Base-by-base conservation (phyloP, 345 rosid genomes). In the Sisymbrium altissimum region DNA sequence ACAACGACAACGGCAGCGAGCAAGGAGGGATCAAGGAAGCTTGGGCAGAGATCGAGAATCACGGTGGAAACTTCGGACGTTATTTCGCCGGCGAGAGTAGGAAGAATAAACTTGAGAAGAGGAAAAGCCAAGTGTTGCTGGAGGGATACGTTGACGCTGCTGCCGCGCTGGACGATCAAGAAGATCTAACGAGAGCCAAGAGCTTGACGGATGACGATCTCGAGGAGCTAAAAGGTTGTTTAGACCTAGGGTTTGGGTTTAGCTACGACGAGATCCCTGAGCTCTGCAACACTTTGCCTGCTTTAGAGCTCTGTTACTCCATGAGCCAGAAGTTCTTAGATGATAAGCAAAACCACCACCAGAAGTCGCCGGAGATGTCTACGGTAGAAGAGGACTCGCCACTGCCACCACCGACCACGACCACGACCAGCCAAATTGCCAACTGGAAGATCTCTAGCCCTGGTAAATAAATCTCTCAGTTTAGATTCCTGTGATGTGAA, bases 381-480 rank as follows among this genome's bases (percentile, higher is more conserved):
- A 40, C 78, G 32, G 44, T 15, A 21, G 23, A 79, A 23, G 85
- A 81, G 0, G 87, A 44, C 44, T 61, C 79, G 14, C 25, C 50
- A 6, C 13, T 70, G 9, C 69, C 64, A 15, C 49, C n/a, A 23
- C 25, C 25, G 25, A 23, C 25, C 25, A 23, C 25, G 11, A 25
- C 84, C 32, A 74, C 81, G 21, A 76, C 87, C 29, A 72, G 78
- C 19, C 82, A 92, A 6, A 80, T 93, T 50, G 88, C 96, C 25
- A 93, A 74, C 19, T 93, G 98, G 98, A 89, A 89, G 88, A 87
- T 93, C 90, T 93, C 97, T 53, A 87, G 93, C 73, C 98, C 98
- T 75, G 98, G 98, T 90, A 62, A 76, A 76, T 10, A 59, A 12
- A 5, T 54, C 38, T 77, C 25, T 40, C 17, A 3, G 6, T 35